phyloP scores from a whole-genome alignment of 2,329 filamentous ascomycete genomes.

The Neonectria hederae region DNA sequence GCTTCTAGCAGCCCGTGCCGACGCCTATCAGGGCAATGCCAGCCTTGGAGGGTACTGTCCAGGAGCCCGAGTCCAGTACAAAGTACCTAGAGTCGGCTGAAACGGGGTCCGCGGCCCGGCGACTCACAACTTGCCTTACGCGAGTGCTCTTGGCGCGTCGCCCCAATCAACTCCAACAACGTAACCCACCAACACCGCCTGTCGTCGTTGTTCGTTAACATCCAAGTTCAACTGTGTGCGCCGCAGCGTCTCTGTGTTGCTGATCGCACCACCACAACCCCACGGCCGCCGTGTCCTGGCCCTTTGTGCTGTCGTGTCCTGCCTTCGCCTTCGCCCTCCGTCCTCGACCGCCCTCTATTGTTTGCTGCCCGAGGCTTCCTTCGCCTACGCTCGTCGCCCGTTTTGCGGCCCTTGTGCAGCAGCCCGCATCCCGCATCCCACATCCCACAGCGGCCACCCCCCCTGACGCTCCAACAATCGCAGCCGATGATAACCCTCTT shows the following conservation, averaged over 20 bases:
- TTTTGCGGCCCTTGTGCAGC: slow-evolving; percentile 36
- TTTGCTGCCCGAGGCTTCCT: slow-evolving; percentile 23
- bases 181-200: slow-evolving; percentile 37
- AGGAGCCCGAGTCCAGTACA: not conserved
- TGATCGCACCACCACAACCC: slow-evolving; percentile 35
- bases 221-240: slow-evolving; percentile 31
- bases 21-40: slow-evolving; percentile 11
- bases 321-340: slow-evolving; percentile 18
- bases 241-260: slow-evolving; percentile 32
- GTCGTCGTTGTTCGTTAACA: slow-evolving; percentile 25
- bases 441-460: slow-evolving; percentile 34
- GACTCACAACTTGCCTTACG: slow-evolving; percentile 9
- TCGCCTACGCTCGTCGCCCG: slow-evolving; percentile 34
- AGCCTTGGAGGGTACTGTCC: not conserved
- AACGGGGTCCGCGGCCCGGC: slow-evolving; percentile 9
- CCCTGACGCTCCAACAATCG: slow-evolving; percentile 32
- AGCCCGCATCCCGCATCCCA: slow-evolving; percentile 38
- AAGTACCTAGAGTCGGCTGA: slow-evolving; percentile 12
- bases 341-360: slow-evolving; percentile 12
- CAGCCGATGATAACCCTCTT: slow-evolving; percentile 41
- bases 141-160: slow-evolving; percentile 25
- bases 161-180: slow-evolving; percentile 38
- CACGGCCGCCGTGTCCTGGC: slow-evolving; percentile 33
- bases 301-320: slow-evolving; percentile 13
- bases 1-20: slow-evolving; percentile 4